Conservation (phyloP, 495 filamentous ascomycete genomes). For the Lophiostoma macrostomum region DNA sequence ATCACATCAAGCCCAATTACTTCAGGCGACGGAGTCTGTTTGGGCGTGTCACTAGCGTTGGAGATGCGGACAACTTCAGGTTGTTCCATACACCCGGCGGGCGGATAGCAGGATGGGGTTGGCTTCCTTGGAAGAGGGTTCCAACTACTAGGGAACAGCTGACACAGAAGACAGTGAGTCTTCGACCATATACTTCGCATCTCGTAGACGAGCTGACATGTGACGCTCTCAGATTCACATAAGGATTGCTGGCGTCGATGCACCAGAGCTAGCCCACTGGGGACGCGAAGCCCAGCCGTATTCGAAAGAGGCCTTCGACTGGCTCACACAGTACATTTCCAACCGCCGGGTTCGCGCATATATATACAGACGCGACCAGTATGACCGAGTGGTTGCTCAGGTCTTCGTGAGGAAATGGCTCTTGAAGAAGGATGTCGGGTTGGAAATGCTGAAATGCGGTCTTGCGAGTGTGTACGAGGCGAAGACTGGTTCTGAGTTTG, state of each 20-base stretch:
- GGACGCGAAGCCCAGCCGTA: conserved; percentile 82
- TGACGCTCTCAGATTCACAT: conserved; percentile 60
- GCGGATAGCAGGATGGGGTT: conserved; percentile 82
- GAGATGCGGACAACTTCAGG: conserved; percentile 92
- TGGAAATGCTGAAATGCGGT: conserved; percentile 81
- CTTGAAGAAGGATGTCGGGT: conserved; percentile 72
- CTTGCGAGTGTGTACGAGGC: conserved; percentile 90
- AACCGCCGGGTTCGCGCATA: conserved; percentile 72
- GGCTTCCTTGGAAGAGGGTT: conserved; percentile 72
- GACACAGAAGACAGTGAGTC: conserved; percentile 73
- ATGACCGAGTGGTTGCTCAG: conserved; percentile 82
- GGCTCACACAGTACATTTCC: conserved; percentile 71
- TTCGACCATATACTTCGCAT: too few relatives aligned
- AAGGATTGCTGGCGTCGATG: conserved; percentile 87
- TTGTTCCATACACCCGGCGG: conserved; percentile 93
- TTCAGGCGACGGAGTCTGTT: conserved; percentile 72
- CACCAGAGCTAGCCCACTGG: conserved; percentile 89
- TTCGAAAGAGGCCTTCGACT: conserved; percentile 72
- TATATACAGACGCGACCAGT: conserved; percentile 83
- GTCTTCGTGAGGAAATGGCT: conserved; percentile 66
- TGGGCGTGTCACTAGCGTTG: conserved; percentile 86
- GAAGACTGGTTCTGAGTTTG: conserved; percentile 84
- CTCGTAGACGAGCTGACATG: too few relatives aligned
- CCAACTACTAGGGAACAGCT: conserved; percentile 64
- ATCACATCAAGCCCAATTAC: conserved; percentile 63